Percentiles rank a stretch among this genome's conserved stretches.
phyloP scores from a whole-genome alignment of 257 asterid genomes.

The Oldenlandia corymbosa region DNA sequence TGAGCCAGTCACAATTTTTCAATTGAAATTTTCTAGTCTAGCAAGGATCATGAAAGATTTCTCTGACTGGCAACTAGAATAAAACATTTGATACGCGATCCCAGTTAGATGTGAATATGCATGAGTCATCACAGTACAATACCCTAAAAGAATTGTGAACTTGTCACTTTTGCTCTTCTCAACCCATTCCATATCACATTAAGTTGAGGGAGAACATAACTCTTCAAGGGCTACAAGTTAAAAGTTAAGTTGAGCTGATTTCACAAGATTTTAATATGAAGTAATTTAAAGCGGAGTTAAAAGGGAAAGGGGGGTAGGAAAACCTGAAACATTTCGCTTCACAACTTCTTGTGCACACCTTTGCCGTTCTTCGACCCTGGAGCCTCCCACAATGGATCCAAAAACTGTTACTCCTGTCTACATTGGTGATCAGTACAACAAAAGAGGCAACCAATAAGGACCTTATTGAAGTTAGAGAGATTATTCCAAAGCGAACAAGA shows the following conservation, averaged over 20 bases:
- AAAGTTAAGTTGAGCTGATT: background rate
- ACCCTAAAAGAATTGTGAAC: background rate
- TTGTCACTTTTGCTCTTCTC: constrained; percentile 1
- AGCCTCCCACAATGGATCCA: constrained; percentile 94
- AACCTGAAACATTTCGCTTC: constrained; percentile 80
- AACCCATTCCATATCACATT: background rate
- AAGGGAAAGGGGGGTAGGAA: background rate
- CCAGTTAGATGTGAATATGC: background rate
- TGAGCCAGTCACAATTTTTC: background rate
- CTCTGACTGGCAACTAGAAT: background rate
- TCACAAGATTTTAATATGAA: background rate
- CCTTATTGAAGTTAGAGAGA: background rate
- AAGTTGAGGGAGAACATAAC: background rate
- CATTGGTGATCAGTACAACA: constrained; percentile 10
- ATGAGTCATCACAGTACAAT: background rate
- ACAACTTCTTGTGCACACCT: constrained; percentile 79
- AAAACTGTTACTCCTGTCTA: constrained; percentile 75
- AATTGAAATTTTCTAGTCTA: background rate
- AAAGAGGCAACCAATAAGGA: background rate
- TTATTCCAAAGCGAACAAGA: background rate
- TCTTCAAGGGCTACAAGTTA: background rate
- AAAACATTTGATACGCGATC: background rate
- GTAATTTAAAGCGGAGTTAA: background rate
- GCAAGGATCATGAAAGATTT: background rate
- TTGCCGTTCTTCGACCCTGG: constrained; percentile 56